phyloP scores from a whole-genome alignment of 441 rosid genomes.

The Omphalea diandra region DNA sequence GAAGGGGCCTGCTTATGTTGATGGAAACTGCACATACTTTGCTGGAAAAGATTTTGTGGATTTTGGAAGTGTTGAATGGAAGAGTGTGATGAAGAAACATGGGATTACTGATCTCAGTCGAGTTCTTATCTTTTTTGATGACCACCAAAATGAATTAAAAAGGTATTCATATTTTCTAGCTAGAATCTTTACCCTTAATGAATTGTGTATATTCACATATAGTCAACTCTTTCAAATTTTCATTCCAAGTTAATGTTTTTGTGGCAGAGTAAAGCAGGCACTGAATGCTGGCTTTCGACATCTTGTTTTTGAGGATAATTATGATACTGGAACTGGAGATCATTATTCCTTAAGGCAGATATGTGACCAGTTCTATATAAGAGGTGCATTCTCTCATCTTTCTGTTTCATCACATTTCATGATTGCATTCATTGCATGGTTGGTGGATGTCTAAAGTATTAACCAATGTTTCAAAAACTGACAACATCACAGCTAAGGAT shows the following conservation, averaged over 20 bases:
- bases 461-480: not conserved
- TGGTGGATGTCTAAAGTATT: conserved; percentile 1
- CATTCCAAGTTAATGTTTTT: conserved; percentile 18
- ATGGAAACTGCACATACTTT: conserved; percentile 90
- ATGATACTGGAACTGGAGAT: conserved; percentile 98
- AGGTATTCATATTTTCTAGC: conserved; percentile 45
- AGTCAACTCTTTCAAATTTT: not conserved
- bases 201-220: not conserved
- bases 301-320: conserved; percentile 95
- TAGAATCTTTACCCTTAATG: not conserved
- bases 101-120: conserved; percentile 60
- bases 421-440: conserved; percentile 16
- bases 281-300: conserved; percentile 76
- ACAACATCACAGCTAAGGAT: not conserved
- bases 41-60: conserved; percentile 98
- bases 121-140: conserved; percentile 86
- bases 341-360: conserved; percentile 96
- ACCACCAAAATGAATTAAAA: conserved; percentile 96
- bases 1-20: conserved; percentile 97
- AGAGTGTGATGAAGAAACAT: conserved; percentile 59
- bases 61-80: conserved; percentile 92
- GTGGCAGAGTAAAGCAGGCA: conserved; percentile 79
- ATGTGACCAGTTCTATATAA: conserved; percentile 86
- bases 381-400: conserved; percentile 43
- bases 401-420: conserved; percentile 10